Evolutionary conservation across 2,329 filamentous ascomycete genomes (phyloP).

Genomic region (Verticillium isaacii): DNA sequence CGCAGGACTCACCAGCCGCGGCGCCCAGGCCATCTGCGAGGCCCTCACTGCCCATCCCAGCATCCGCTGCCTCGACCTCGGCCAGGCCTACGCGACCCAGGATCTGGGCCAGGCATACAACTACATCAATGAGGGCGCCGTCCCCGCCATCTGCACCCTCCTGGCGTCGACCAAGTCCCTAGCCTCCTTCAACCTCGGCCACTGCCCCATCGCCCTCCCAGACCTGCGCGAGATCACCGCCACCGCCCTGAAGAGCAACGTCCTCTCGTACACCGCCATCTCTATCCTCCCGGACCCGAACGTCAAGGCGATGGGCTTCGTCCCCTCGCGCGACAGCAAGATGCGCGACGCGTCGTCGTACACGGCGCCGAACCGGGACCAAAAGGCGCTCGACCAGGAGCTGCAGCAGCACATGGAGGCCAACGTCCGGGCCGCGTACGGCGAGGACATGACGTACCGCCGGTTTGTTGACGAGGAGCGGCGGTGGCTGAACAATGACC

Average conservation of each 20-base stretch:
- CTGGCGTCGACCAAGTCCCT: conserved; percentile 25
- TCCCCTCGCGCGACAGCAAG: conserved; percentile 16
- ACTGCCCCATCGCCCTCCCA: conserved; percentile 26
- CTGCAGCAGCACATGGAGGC: conserved; percentile 23
- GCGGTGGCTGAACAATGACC: conserved; percentile 34
- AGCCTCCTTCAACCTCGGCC: conserved; percentile 36
- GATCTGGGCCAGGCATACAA: conserved; percentile 42
- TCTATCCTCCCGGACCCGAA: conserved; percentile 28
- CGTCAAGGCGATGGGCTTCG: conserved; percentile 18
- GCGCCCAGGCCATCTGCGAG: conserved; percentile 30
- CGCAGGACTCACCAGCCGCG: conserved; percentile 34
- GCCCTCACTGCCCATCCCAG: conserved; percentile 27
- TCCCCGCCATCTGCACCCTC: conserved; percentile 26
- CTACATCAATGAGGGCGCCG: conserved; percentile 34
- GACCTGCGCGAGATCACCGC: conserved; percentile 21
- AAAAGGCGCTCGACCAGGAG: conserved; percentile 17
- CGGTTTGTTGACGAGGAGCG: conserved; percentile 29
- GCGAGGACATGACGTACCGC: conserved; percentile 21
- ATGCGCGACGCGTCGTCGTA: conserved; percentile 5
- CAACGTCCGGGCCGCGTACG: conserved; percentile 26
- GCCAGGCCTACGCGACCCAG: conserved; percentile 40
- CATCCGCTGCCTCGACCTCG: conserved; percentile 35
- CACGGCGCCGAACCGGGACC: conserved; percentile 2
- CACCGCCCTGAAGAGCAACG: conserved; percentile 23
- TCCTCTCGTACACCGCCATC: conserved; percentile 31